Base-by-base conservation (phyloP, 768 basidiomycete species). In the Heimioporus sp. region DNA sequence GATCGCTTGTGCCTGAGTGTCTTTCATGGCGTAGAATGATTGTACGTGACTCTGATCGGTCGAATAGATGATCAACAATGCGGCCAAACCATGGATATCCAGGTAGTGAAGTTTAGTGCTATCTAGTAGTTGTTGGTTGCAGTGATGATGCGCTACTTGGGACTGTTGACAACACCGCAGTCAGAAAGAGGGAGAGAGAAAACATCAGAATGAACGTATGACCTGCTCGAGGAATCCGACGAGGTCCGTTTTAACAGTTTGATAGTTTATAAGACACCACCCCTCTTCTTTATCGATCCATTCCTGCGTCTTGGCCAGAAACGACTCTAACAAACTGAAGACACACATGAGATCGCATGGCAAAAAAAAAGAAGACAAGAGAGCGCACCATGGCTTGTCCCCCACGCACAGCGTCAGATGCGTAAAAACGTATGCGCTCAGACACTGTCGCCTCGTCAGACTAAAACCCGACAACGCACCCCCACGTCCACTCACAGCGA, bases 231-330 rank as follows among this genome's bases (percentile, higher is more conserved):
- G 52, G 20, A 69, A 40, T 16, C 5, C 11, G 1, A 38, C 24
- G 10, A 67, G 56, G 16, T 43, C 39, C 1, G 52, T 32, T 38
- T 63, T 61, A 12, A 67, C 56, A 11, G 40, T 39, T 10, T 50
- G 54, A 20, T 65, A 60, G 45, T 67, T 52, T 39, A 58, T 17
- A 1, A 67, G 38, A 40, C 65, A 67, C 66, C 65, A 67, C 34
- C 55, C 56, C 7, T 60, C 60, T 17, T 43, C 37, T 30, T 46
- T 52, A 20, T 58, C 37, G 30, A 48, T 53, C 65, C 65, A 67
- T 16, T 59, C 58, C 28, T 50, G 51, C 34, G 54, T 50, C 52
- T 37, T 42, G 24, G 32, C 34, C 15, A 56, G 43, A 24, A 67
- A 57, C 21, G 54, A 51, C 30, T 56, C 48, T 4, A 57, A 34